Percentiles rank a stretch among this genome's conserved stretches.
Evolutionary conservation across 164 flowering plant species (phyloP).

Genomic region (Tinospora cordifolia): DNA sequence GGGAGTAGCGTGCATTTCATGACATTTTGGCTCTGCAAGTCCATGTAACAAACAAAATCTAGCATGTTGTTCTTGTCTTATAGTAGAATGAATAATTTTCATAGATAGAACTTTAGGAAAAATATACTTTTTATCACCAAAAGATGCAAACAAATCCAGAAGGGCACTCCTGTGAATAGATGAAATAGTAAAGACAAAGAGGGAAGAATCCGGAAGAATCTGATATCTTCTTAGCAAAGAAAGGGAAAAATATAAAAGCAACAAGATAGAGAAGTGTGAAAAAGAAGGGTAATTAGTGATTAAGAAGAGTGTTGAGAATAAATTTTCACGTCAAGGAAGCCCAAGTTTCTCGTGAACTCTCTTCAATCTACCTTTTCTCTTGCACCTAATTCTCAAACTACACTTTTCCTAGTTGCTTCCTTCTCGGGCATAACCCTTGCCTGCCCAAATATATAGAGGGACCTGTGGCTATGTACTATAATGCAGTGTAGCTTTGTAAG

Average conservation of each 20-base stretch:
- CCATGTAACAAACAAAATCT: no score
- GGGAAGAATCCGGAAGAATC: background rate
- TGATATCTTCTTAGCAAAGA: background rate
- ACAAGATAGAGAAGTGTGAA: background rate
- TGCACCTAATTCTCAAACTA: background rate
- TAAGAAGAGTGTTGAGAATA: background rate
- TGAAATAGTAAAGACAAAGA: background rate
- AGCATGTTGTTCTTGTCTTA: no score
- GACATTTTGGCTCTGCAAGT: no score
- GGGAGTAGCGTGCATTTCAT: no score
- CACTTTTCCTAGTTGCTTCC: background rate
- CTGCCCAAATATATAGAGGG: background rate
- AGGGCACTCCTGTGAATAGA: no score
- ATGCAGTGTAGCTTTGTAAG: background rate
- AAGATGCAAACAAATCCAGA: no score
- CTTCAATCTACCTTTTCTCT: background rate
- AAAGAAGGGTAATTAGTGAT: background rate
- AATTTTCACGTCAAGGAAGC: background rate
- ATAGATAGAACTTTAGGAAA: no score
- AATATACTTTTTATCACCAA: no score
- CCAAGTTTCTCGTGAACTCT: conserved; percentile 29
- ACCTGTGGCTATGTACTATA: no score
- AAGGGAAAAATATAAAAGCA: background rate
- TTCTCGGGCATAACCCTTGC: background rate
- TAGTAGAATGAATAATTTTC: no score